These are phyloP conservation scores for Acanthamoeba lugdunensis DNA, from an alignment of 208 protist genomes.

Conservation along the genomic window DNA sequence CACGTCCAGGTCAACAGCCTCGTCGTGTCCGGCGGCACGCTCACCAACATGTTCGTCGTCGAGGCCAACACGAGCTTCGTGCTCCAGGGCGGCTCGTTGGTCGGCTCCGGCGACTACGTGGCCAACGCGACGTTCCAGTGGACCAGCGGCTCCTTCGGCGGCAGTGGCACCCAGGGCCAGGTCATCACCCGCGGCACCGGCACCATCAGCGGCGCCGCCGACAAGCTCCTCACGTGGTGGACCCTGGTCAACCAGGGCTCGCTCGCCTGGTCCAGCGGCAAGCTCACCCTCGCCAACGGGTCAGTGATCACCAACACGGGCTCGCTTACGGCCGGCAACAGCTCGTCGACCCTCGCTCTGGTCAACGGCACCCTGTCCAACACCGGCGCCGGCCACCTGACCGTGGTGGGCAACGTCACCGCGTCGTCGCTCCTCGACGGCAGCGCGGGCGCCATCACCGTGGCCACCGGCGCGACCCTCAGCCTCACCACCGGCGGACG, in stretches of 20 bases:
- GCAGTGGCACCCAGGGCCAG: neutral
- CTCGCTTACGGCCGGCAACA: conserved; percentile 1
- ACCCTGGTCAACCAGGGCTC: conserved; percentile 57
- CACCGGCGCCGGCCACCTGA: neutral
- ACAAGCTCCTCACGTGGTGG: conserved; percentile 43
- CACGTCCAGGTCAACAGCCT: conserved; percentile 54
- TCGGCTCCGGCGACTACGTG: conserved; percentile 33
- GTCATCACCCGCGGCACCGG: neutral
- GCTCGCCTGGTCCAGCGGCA: conserved; percentile 14
- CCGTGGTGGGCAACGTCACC: neutral
- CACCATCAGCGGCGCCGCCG: conserved; percentile 9
- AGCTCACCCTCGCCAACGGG: conserved; percentile 24
- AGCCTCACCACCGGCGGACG: neutral
- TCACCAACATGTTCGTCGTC: conserved; percentile 25
- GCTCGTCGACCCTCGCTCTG: neutral
- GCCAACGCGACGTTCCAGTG: neutral
- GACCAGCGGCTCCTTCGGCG: conserved; percentile 45
- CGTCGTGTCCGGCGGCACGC: conserved; percentile 11
- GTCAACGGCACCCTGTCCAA: conserved; percentile 4
- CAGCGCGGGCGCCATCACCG: neutral
- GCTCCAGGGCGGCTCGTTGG: conserved; percentile 28
- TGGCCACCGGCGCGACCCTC: neutral
- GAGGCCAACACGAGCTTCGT: conserved; percentile 52
- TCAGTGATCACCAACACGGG: conserved; percentile 40
- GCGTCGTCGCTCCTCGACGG: neutral